Conservation (phyloP, 768 basidiomycete species). For the Macrocybe gigantea region DNA sequence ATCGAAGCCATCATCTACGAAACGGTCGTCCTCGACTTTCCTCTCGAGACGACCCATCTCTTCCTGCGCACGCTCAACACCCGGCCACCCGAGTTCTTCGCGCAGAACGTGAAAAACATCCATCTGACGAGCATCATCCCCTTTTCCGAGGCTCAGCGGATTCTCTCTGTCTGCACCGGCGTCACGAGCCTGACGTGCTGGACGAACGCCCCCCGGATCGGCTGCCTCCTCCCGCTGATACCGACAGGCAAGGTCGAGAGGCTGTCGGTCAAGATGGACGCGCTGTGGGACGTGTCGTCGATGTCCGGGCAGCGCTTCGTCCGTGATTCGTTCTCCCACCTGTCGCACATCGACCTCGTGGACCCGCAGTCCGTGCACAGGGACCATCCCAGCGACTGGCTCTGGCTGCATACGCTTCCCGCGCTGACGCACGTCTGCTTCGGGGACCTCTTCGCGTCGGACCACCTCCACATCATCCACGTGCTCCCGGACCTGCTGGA, state of each 20-base stretch:
- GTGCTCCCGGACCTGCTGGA: constrained; percentile 14
- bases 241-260: constrained; percentile 2
- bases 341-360: constrained; percentile 25
- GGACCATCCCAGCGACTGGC: constrained; percentile 18
- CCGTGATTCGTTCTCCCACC: constrained; percentile 12
- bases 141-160: constrained; percentile 10
- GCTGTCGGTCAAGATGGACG: constrained; percentile 17
- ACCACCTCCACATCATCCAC: constrained; percentile 12
- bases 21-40: constrained; percentile 20
- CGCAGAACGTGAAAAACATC: constrained; percentile 19
- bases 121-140: constrained; percentile 18
- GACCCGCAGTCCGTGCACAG: constrained; percentile 11
- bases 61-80: constrained; percentile 23
- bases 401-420: constrained; percentile 18
- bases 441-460: constrained; percentile 15
- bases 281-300: constrained; percentile 8
- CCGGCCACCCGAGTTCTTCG: constrained; percentile 21
- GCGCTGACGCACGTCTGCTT: constrained; percentile 25
- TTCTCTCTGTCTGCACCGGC: constrained; percentile 20
- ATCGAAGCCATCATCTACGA: constrained; percentile 26
- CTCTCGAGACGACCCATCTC: constrained; percentile 9
- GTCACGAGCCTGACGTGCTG: constrained; percentile 20
- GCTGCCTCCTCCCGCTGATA: constrained; percentile 6
- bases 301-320: neutral
- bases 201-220: neutral